Conservation (phyloP, 768 basidiomycete genomes). For the Kwoniella pini region DNA sequence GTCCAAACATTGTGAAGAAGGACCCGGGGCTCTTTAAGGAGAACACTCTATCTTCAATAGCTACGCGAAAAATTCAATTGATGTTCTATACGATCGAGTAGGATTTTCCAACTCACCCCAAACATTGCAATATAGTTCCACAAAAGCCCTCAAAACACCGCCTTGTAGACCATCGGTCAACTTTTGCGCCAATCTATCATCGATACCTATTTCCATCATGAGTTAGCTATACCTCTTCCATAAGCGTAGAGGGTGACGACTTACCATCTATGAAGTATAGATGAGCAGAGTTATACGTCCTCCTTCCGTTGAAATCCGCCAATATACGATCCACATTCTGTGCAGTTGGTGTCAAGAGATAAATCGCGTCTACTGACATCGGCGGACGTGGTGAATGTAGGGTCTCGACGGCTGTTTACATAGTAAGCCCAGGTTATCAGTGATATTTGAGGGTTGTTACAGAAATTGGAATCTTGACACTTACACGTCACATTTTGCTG, state of each 20-base stretch:
- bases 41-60: conserved; percentile 82
- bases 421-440: too few relatives aligned
- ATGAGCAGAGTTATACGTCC: conserved; percentile 80
- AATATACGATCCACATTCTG: conserved; percentile 92
- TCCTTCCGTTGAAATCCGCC: conserved; percentile 71
- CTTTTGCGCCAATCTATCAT: conserved; percentile 73
- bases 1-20: conserved; percentile 88
- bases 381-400: conserved; percentile 80
- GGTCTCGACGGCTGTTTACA: conserved; percentile 93
- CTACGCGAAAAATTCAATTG: conserved; percentile 56
- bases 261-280: conserved; percentile 90
- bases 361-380: conserved; percentile 87
- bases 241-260: conserved; percentile 31
- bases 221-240: not conserved
- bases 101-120: conserved; percentile 68
- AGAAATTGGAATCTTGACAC: too few relatives aligned
- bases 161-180: conserved; percentile 75
- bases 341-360: conserved; percentile 89
- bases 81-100: not conserved
- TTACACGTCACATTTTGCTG: conserved; percentile 94
- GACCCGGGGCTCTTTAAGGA: conserved; percentile 71
- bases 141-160: conserved; percentile 71
- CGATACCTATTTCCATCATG: conserved; percentile 61
- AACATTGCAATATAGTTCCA: conserved; percentile 90
- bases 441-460: too few relatives aligned